Conservation (phyloP, 352 stramenopile species). For the Plasmopara viticola region DNA sequence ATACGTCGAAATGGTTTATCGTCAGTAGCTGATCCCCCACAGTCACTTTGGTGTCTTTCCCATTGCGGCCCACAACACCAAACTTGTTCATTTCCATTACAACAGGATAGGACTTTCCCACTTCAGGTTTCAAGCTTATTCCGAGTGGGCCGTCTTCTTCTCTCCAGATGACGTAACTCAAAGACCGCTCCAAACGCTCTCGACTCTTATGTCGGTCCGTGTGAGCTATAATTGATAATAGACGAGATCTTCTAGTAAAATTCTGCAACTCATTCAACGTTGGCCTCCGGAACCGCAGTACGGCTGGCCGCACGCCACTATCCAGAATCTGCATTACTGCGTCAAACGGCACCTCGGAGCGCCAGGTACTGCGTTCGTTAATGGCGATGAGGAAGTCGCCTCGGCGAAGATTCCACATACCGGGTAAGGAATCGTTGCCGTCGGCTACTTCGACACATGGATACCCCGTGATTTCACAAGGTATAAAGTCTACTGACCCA, state of each 20-base stretch:
- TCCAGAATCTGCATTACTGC: constrained; percentile 50
- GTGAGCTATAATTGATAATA: no score
- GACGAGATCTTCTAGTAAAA: no score
- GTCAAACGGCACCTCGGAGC: constrained; percentile 4
- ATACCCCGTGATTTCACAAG: constrained; percentile 42
- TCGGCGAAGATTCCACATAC: no score
- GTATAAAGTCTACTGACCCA: constrained; percentile 35
- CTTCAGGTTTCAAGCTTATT: constrained; percentile 46
- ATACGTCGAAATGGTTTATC: constrained; percentile 69
- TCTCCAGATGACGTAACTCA: constrained; percentile 64
- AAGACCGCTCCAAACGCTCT: constrained; percentile 1
- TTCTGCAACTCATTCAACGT: constrained; percentile 33
- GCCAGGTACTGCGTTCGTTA: no score
- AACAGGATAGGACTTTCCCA: constrained; percentile 40
- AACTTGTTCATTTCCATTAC: no score
- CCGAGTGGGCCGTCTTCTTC: constrained; percentile 58
- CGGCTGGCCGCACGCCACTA: constrained; percentile 48
- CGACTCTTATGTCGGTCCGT: no score
- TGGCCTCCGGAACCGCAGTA: constrained; percentile 57
- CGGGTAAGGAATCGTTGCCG: no score
- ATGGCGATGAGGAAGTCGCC: no score
- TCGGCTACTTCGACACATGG: constrained; percentile 15
- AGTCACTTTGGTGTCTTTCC: constrained; percentile 20
- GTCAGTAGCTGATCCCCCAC: constrained; percentile 54
- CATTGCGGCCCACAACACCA: no score